Evolutionary conservation across 352 stramenopile genomes (phyloP), one percentile per base, ranked within the genome.

Genomic region (Globisporangium takayamanum): DNA sequence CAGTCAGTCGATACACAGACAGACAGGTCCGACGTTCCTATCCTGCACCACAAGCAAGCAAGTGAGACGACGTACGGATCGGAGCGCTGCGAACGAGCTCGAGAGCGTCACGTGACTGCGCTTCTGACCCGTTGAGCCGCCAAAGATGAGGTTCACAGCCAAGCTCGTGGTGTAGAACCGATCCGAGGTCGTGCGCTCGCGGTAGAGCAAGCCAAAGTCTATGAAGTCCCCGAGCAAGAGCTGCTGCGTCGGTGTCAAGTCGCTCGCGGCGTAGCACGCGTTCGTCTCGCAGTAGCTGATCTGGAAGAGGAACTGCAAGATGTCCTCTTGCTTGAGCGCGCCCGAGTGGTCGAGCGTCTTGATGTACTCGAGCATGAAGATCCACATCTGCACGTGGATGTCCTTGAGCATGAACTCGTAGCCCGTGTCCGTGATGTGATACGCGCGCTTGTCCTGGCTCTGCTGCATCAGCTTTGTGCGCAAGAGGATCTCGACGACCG

Each of bases 341-440:
- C 74, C 84, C 26, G 72, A 84, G 59, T 77, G 73, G 64, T 93
- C 80, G 33, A 93, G 74, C 53, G 83, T 91, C 42, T 84, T 84
- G 57, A 96, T 96, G 60, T 94, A 94, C 67, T 94, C 83, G 46
- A 94, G 67, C 72, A 96, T 89, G 55, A 96, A 94, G 62, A 94
- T 94, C 87, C 87, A 96, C 73, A 92, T 93, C 62, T 96, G 88
- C 58, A 94, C 77, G 76, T 96, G 88, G 49, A 95, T 92, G 47
- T 96, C 86, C 63, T 95, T 94, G 55, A 96, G 73, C 88, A 96
- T 94, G 62, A 96, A 96, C 70, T 96, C 85, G 71, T 95, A 95
- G 49, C 87, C 87, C 47, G 82, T 91, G 68, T 94, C 81, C 41
- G 87, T 94, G 59, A 94, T 93, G 66, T 92, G 83, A 41, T 94